Percentiles rank a stretch among this genome's conserved stretches.
Conservation (phyloP, 352 stramenopile species). For the Hyaloperonospora brassicae region DNA sequence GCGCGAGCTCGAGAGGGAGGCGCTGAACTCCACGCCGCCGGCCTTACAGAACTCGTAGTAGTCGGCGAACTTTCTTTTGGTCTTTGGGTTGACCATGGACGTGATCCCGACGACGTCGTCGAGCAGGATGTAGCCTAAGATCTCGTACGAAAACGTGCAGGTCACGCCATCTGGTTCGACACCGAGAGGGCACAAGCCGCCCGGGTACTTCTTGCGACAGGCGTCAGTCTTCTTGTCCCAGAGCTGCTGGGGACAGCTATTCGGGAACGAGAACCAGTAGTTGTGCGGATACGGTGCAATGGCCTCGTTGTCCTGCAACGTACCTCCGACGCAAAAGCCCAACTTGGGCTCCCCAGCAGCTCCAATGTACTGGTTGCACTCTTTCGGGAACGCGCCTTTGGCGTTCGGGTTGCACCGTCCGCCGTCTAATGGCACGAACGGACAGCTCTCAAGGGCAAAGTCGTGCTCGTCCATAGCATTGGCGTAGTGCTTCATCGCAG, state of each 20-base stretch:
- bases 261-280: constrained; percentile 80
- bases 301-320: constrained; percentile 36
- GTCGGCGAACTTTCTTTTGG: constrained; percentile 34
- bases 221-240: constrained; percentile 37
- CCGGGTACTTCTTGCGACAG: constrained; percentile 31
- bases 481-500: no score
- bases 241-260: constrained; percentile 44
- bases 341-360: constrained; percentile 36
- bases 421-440: constrained; percentile 52
- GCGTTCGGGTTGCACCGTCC: constrained; percentile 38
- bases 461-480: no score
- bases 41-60: constrained; percentile 61
- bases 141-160: constrained; percentile 56
- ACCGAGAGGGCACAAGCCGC: constrained; percentile 39
- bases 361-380: constrained; percentile 53
- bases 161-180: constrained; percentile 43
- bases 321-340: constrained; percentile 43
- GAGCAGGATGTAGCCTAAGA: constrained; percentile 51
- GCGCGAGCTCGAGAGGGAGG: constrained; percentile 1
- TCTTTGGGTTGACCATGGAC: constrained; percentile 43
- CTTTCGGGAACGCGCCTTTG: constrained; percentile 30
- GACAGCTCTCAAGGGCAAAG: no score
- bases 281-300: constrained; percentile 69
- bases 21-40: constrained; percentile 43
- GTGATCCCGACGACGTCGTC: constrained; percentile 73